These are phyloP conservation scores for Piper betle DNA, from an alignment of 164 flowering plant genomes.

Conservation along the genomic window DNA sequence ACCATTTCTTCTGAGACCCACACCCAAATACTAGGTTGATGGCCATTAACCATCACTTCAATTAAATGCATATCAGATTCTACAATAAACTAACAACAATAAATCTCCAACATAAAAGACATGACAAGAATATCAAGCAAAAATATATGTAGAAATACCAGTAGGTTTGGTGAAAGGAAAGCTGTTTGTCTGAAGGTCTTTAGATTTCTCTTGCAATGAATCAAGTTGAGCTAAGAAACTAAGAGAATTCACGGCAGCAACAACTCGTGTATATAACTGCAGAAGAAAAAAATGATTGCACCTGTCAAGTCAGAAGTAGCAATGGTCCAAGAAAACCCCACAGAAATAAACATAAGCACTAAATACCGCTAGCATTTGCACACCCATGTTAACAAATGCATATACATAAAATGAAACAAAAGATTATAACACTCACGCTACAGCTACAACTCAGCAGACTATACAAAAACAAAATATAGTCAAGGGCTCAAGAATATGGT, in stretches of 20 bases:
- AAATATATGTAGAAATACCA: slow-evolving; percentile 23
- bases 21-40: slow-evolving; percentile 84
- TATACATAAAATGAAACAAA: no score
- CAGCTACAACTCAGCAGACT: no score
- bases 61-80: slow-evolving; percentile 48
- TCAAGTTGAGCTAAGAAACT: slow-evolving; percentile 45
- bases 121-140: background rate
- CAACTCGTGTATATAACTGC: slow-evolving; percentile 59
- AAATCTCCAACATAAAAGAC: background rate
- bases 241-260: slow-evolving; percentile 58
- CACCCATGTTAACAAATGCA: background rate
- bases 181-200: slow-evolving; percentile 19
- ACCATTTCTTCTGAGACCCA: slow-evolving; percentile 82
- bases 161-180: slow-evolving; percentile 72
- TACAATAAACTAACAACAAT: slow-evolving; percentile 12
- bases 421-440: no score
- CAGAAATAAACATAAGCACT: background rate
- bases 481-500: no score
- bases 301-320: background rate
- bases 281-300: background rate
- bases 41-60: slow-evolving; percentile 53
- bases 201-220: slow-evolving; percentile 27
- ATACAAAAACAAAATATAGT: no score
- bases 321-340: background rate
- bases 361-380: background rate